phyloP scores from a whole-genome alignment of 495 filamentous ascomycete species.

The Penicillium canariense region DNA sequence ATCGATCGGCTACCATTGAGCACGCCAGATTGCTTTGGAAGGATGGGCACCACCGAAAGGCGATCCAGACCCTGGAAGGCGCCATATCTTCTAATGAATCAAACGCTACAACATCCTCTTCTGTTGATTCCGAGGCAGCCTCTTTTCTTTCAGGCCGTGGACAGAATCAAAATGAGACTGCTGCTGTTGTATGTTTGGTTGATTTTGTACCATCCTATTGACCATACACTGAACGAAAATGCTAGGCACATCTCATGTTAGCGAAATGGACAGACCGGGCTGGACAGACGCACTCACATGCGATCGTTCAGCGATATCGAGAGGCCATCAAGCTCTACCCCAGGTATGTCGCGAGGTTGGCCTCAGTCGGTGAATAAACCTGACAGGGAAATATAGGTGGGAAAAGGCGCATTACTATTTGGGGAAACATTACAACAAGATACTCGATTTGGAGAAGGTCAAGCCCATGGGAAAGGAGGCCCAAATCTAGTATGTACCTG shows the following conservation, averaged over 20 bases:
- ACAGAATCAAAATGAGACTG: slow-evolving; percentile 47
- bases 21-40: slow-evolving; percentile 93
- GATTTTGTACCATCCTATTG: not conserved
- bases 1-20: slow-evolving; percentile 83
- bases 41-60: slow-evolving; percentile 89
- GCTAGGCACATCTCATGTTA: slow-evolving; percentile 71
- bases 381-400: slow-evolving; percentile 55
- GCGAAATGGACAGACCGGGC: slow-evolving; percentile 97
- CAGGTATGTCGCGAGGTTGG: slow-evolving; percentile 21
- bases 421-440: slow-evolving; percentile 95
- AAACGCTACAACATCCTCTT: slow-evolving; percentile 45
- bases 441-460: slow-evolving; percentile 82
- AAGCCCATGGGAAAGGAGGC: slow-evolving; percentile 66
- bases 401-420: slow-evolving; percentile 97
- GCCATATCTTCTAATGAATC: slow-evolving; percentile 78
- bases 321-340: slow-evolving; percentile 57
- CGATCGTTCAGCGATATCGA: slow-evolving; percentile 75
- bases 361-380: not conserved
- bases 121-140: slow-evolving; percentile 36
- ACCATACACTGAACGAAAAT: not conserved
- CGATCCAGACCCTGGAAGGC: slow-evolving; percentile 83
- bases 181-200: slow-evolving; percentile 37
- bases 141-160: slow-evolving; percentile 33
- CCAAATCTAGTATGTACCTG: slow-evolving; percentile 43
- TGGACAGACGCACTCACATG: slow-evolving; percentile 80